Conservation (phyloP, 441 rosid genomes). For the Brassica hybrid region DNA sequence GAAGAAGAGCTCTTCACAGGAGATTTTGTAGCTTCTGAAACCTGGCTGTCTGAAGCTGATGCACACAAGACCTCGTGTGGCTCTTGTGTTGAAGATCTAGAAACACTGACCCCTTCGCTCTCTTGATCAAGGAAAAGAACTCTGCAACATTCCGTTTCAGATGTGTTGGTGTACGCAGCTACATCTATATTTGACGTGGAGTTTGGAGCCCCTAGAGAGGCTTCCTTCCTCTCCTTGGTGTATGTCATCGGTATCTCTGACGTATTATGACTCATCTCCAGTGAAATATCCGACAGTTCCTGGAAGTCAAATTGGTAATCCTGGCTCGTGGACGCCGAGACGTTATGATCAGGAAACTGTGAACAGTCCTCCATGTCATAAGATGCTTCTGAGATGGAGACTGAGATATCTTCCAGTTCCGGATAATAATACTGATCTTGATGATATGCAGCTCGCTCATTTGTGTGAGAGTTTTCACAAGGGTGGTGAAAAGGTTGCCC, state of each 20-base stretch:
- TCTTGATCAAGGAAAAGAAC: conserved; percentile 73
- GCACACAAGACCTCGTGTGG: conserved; percentile 40
- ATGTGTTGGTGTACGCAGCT: conserved; percentile 47
- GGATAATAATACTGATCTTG: conserved; percentile 67
- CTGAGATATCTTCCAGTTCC: conserved; percentile 60
- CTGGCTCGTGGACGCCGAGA: conserved; percentile 45
- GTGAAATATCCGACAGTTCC: conserved; percentile 54
- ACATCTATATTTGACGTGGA: conserved; percentile 48
- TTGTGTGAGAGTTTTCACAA: conserved; percentile 49
- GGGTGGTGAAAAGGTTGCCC: conserved; percentile 52
- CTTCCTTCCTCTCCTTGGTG: conserved; percentile 52
- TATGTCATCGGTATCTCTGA: conserved; percentile 52
- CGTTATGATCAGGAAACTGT: conserved; percentile 42
- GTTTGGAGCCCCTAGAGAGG: conserved; percentile 49
- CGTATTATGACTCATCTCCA: conserved; percentile 58
- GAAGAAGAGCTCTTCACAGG: conserved; percentile 54
- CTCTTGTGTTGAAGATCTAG: conserved; percentile 50
- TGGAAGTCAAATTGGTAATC: conserved; percentile 64
- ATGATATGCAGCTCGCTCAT: conserved; percentile 65
- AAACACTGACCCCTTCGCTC: conserved; percentile 50
- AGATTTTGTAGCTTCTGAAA: conserved; percentile 48
- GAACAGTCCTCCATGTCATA: conserved; percentile 66
- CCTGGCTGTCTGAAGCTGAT: too few species aligned
- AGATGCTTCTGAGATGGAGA: conserved; percentile 68
- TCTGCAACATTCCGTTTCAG: conserved; percentile 91